A percentile compares a stretch with the other conserved stretches of the same genome.
phyloP scores from a whole-genome alignment of 768 basidiomycete species.

The Favolaschia claudopus region DNA sequence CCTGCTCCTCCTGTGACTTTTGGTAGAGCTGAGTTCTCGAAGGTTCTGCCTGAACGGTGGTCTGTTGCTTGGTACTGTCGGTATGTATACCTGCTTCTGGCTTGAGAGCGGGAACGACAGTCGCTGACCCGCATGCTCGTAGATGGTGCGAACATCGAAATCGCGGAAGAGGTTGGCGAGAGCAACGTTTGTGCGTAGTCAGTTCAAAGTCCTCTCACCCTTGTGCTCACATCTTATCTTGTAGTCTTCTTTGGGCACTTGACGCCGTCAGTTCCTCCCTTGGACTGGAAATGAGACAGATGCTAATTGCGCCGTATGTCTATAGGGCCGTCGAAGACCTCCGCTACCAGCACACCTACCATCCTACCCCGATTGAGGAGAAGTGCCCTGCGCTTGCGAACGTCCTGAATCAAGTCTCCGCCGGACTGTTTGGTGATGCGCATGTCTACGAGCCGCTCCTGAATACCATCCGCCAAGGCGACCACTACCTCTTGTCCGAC shows the following conservation, averaged over 20 bases:
- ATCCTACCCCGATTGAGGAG: constrained; percentile 79
- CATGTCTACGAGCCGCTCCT: constrained; percentile 86
- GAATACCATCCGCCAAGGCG: constrained; percentile 78
- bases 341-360: constrained; percentile 86
- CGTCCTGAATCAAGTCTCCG: constrained; percentile 79
- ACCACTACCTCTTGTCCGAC: constrained; percentile 86
- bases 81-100: constrained; percentile 36
- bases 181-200: constrained; percentile 84
- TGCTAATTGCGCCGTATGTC: neutral
- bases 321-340: constrained; percentile 80
- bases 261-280: constrained; percentile 59
- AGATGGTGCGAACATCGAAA: constrained; percentile 97
- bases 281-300: no score
- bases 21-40: no score
- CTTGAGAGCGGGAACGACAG: neutral
- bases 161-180: constrained; percentile 94
- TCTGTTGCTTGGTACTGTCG: constrained; percentile 84
- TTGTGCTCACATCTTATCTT: neutral
- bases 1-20: no score
- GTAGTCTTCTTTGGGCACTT: constrained; percentile 91
- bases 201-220: constrained; percentile 15
- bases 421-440: constrained; percentile 83
- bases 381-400: constrained; percentile 84
- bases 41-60: constrained; percentile 94
- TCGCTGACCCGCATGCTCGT: constrained; percentile 6